Percentiles rank a stretch among this genome's conserved stretches.
phyloP scores from a whole-genome alignment of 2,329 filamentous ascomycete species.

The Nemania abortiva region DNA sequence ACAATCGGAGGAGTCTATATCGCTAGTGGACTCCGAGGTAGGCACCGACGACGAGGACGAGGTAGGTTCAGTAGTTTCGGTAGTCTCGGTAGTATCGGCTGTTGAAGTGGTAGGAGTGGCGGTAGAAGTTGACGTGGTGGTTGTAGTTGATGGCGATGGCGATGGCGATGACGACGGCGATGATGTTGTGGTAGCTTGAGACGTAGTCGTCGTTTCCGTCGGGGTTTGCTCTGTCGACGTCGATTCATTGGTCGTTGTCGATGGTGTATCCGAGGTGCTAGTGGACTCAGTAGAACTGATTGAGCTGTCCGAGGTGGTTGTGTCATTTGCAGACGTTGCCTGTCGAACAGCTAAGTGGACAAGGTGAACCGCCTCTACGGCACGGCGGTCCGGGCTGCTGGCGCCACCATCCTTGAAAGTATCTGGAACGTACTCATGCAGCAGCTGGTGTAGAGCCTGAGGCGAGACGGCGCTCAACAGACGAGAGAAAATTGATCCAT shows the following conservation, averaged over 20 bases:
- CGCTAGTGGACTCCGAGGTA: slow-evolving; percentile 20
- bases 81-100: slow-evolving; percentile 6
- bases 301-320: slow-evolving; percentile 45
- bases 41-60: slow-evolving; percentile 15
- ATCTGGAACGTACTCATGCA: slow-evolving; percentile 72
- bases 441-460: slow-evolving; percentile 72
- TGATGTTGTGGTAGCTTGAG: slow-evolving; percentile 23
- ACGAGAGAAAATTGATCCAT: slow-evolving; percentile 61
- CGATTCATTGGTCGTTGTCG: slow-evolving; percentile 24
- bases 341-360: slow-evolving; percentile 75
- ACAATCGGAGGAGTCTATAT: slow-evolving; percentile 16
- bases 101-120: slow-evolving; percentile 16
- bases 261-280: slow-evolving; percentile 29
- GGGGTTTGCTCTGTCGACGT: slow-evolving; percentile 40
- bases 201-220: slow-evolving; percentile 42
- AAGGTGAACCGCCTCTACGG: slow-evolving; percentile 72
- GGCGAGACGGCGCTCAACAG: slow-evolving; percentile 68
- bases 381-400: slow-evolving; percentile 71
- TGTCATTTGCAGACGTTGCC: slow-evolving; percentile 52
- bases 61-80: slow-evolving; percentile 10
- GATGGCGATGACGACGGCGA: slow-evolving; percentile 22
- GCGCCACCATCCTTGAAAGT: slow-evolving; percentile 78
- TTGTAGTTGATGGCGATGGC: slow-evolving; percentile 28
- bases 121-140: slow-evolving; percentile 31
- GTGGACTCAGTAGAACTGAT: slow-evolving; percentile 14